A percentile compares a stretch with the other conserved stretches of the same genome.
Evolutionary conservation across 495 filamentous ascomycete genomes (phyloP).

Genomic region (Penicillium pancosmium): DNA sequence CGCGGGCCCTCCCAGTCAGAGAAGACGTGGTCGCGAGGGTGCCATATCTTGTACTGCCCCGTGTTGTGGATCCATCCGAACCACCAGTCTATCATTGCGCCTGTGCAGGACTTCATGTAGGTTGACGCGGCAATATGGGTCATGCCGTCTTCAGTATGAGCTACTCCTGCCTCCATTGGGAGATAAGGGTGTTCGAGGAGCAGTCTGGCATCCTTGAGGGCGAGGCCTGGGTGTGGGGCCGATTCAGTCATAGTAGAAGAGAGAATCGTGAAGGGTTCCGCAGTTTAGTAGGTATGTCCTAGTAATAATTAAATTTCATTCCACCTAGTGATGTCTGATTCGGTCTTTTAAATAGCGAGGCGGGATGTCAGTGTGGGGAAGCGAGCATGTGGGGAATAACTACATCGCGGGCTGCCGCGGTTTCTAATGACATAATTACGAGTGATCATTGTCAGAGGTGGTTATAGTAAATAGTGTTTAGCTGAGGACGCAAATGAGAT

Average conservation of each 20-base stretch:
- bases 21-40: slow-evolving; percentile 13
- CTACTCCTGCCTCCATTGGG: slow-evolving; percentile 7
- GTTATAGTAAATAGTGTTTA: too few relatives aligned
- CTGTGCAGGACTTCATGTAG: slow-evolving; percentile 10
- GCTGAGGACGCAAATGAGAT: too few relatives aligned
- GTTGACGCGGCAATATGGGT: slow-evolving; percentile 9
- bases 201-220: slow-evolving; percentile 7
- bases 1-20: slow-evolving; percentile 11
- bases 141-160: not conserved
- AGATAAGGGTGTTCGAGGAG: slow-evolving; percentile 8
- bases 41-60: slow-evolving; percentile 10
- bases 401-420: too few relatives aligned
- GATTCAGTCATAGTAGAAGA: not conserved
- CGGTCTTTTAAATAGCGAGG: too few relatives aligned
- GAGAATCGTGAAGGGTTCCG: too few relatives aligned
- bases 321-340: too few relatives aligned
- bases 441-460: too few relatives aligned
- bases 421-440: too few relatives aligned
- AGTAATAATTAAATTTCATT: too few relatives aligned
- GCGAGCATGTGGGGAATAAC: too few relatives aligned
- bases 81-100: slow-evolving; percentile 10
- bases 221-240: not conserved
- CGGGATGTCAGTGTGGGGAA: too few relatives aligned
- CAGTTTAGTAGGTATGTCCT: too few relatives aligned
- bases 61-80: slow-evolving; percentile 13